phyloP scores from a whole-genome alignment of 2,329 filamentous ascomycete species.

The Diaporthe vexans region DNA sequence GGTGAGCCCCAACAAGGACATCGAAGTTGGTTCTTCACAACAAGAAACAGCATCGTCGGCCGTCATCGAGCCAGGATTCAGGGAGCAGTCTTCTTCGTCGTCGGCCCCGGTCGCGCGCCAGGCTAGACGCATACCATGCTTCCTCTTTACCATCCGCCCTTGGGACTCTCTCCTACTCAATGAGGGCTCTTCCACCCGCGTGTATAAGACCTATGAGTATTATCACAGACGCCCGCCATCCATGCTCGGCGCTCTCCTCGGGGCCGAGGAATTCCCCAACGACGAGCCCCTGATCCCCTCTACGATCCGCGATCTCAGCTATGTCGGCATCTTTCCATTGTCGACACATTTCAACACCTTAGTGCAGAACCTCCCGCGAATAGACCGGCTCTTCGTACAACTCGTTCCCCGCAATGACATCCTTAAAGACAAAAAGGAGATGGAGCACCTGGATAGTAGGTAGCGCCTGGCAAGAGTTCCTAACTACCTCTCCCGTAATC shows the following conservation, averaged over 20 bases:
- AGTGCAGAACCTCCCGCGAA: constrained; percentile 60
- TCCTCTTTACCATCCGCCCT: constrained; percentile 69
- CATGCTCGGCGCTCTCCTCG: constrained; percentile 67
- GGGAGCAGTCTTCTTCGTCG: not conserved
- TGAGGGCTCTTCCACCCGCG: constrained; percentile 80
- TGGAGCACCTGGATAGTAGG: constrained; percentile 55
- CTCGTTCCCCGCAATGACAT: constrained; percentile 55
- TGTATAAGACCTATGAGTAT: constrained; percentile 80
- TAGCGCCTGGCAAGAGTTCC: not conserved
- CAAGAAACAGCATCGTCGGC: not conserved
- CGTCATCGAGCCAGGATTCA: not conserved
- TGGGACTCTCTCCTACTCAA: constrained; percentile 79
- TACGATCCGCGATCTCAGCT: constrained; percentile 65
- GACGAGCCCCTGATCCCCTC: constrained; percentile 54
- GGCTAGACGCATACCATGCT: constrained; percentile 47
- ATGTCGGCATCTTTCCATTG: constrained; percentile 78
- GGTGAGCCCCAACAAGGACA: not conserved
- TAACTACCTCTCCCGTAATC: not conserved
- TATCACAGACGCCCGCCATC: constrained; percentile 75
- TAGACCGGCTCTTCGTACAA: constrained; percentile 70
- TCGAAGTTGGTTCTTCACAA: not conserved
- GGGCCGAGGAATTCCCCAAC: constrained; percentile 55
- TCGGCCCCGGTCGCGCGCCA: constrained; percentile 15
- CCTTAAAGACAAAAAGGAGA: constrained; percentile 53
- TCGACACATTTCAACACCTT: constrained; percentile 70